phyloP scores from a whole-genome alignment of 306 rosid genomes.

The Sicyos edulis region DNA sequence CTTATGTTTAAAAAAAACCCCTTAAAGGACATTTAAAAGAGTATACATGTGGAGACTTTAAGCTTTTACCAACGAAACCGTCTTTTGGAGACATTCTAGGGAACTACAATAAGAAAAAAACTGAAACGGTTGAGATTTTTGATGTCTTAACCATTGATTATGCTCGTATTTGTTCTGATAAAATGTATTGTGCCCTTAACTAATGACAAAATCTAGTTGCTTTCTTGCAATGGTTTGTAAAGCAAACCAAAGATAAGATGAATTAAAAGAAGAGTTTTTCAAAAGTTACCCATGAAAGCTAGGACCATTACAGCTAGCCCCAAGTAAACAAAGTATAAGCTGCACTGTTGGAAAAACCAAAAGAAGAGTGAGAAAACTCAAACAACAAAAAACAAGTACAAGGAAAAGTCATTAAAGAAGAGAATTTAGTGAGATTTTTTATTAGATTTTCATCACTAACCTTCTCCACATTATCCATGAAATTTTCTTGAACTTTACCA shows the following conservation, averaged over 20 bases:
- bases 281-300: constrained; percentile 81
- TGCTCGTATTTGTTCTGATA: neutral
- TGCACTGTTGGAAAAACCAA: constrained; percentile 53
- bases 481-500: constrained; percentile 37
- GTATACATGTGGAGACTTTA: too few relatives aligned
- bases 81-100: neutral
- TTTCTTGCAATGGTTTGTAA: neutral
- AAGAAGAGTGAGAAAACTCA: neutral
- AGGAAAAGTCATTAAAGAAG: neutral
- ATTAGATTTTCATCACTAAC: constrained; percentile 21
- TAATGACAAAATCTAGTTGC: neutral
- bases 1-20: too few relatives aligned
- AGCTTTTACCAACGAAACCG: too few relatives aligned
- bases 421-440: neutral
- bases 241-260: constrained; percentile 33
- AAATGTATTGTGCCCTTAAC: neutral
- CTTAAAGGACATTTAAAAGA: too few relatives aligned
- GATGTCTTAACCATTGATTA: neutral
- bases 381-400: too few relatives aligned
- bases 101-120: neutral
- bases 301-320: constrained; percentile 75
- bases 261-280: constrained; percentile 7
- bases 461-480: constrained; percentile 75
- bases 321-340: constrained; percentile 91
- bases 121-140: neutral